phyloP scores from a whole-genome alignment of 768 basidiomycete species.

The Tephrocybe sp. region DNA sequence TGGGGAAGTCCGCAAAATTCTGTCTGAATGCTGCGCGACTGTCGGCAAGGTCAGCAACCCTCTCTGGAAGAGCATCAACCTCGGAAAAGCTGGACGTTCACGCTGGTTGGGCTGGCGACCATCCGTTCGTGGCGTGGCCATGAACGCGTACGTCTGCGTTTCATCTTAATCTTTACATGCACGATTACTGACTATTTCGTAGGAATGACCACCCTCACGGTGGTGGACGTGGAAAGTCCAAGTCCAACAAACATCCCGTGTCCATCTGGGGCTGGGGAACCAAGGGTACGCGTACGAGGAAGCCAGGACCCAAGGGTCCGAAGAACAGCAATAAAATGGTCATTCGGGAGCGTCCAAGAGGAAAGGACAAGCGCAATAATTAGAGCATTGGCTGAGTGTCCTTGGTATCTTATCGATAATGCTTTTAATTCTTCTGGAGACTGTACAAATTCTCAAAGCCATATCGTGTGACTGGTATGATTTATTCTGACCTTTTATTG shows the following conservation, averaged over 20 bases:
- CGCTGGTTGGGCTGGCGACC: conserved; percentile 88
- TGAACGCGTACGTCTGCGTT: conserved; percentile 77
- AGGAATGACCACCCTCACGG: conserved; percentile 94
- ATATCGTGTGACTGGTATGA: conserved; percentile 9
- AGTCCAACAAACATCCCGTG: conserved; percentile 92
- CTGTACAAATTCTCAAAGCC: not conserved
- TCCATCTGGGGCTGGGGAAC: conserved; percentile 93
- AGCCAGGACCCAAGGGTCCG: conserved; percentile 88
- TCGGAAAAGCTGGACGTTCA: conserved; percentile 91
- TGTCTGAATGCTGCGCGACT: conserved; percentile 81
- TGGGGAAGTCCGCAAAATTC: conserved; percentile 88
- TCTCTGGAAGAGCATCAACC: conserved; percentile 77
- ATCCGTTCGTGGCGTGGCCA: conserved; percentile 90
- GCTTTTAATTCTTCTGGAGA: conserved; percentile 3
- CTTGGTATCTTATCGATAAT: conserved; percentile 11
- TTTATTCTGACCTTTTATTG: conserved; percentile 1
- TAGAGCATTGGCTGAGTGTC: conserved; percentile 23
- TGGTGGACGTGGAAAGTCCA: conserved; percentile 97
- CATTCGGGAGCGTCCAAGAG: conserved; percentile 80
- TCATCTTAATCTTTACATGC: not conserved
- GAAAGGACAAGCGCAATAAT: conserved; percentile 52
- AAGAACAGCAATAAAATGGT: conserved; percentile 69
- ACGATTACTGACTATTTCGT: conserved; percentile 3
- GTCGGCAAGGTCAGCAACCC: conserved; percentile 92
- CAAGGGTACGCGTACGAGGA: conserved; percentile 90